These are phyloP conservation scores for Alternaria postmessia DNA, from an alignment of 2,329 filamentous ascomycete species.

Conservation along the genomic window DNA sequence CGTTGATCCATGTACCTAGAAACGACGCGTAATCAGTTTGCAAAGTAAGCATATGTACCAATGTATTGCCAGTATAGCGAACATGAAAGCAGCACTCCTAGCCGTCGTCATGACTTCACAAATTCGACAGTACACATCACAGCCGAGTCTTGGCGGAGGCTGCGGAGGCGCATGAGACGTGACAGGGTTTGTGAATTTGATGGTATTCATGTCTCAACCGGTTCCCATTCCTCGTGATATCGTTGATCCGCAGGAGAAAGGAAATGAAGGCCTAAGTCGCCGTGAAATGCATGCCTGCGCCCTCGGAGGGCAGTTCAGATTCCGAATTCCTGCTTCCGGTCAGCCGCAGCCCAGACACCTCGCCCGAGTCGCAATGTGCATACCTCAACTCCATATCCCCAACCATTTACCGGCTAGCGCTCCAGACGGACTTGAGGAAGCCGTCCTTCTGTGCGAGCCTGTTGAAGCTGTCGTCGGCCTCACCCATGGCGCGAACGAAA, in stretches of 20 bases:
- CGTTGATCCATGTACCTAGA: constrained; percentile 2
- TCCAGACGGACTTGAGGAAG: constrained; percentile 97
- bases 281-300: constrained; percentile 40
- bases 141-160: not conserved
- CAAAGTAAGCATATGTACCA: not conserved
- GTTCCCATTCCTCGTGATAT: constrained; percentile 46
- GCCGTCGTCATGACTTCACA: not conserved
- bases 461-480: constrained; percentile 97
- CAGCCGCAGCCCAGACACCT: constrained; percentile 18
- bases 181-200: constrained; percentile 39
- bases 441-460: constrained; percentile 94
- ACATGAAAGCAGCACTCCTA: not conserved
- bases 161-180: constrained; percentile 10
- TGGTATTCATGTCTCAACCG: constrained; percentile 40
- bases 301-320: constrained; percentile 37
- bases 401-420: constrained; percentile 65
- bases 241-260: constrained; percentile 38
- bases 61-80: not conserved
- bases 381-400: constrained; percentile 45
- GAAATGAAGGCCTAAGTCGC: constrained; percentile 39
- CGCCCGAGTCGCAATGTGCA: constrained; percentile 3
- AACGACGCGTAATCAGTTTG: not conserved
- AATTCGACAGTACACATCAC: constrained; percentile 8
- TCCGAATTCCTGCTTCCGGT: constrained; percentile 39
- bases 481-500: constrained; percentile 97